phyloP scores from a whole-genome alignment of 805 yeast genomes.

The Wickerhamiella hasegawae region DNA sequence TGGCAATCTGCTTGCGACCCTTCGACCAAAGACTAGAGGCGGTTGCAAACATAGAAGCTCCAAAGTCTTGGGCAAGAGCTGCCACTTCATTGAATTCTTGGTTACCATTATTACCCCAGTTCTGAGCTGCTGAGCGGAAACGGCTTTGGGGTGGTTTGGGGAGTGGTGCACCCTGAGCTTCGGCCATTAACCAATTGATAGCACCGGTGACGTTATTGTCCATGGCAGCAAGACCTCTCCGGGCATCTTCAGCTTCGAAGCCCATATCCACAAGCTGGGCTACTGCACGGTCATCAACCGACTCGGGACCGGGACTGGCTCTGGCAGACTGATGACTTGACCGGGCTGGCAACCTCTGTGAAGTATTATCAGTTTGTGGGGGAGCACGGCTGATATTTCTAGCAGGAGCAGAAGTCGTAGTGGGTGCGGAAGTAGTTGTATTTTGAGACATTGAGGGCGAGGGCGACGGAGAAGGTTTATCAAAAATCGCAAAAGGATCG shows the following conservation, averaged over 20 bases:
- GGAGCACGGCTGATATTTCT: no score
- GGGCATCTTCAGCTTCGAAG: constrained; percentile 44
- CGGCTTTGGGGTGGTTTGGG: constrained; percentile 13
- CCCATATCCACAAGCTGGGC: constrained; percentile 75
- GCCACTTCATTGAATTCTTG: constrained; percentile 26
- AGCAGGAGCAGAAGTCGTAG: no score
- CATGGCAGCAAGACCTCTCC: constrained; percentile 35
- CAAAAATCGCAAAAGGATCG: no score
- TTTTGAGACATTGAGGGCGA: no score
- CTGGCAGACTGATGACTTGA: no score
- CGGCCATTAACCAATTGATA: constrained; percentile 46
- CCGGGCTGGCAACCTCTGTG: no score
- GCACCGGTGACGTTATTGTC: constrained; percentile 51
- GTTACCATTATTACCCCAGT: constrained; percentile 7
- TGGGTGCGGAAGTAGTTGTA: no score
- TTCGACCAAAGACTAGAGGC: constrained; percentile 44
- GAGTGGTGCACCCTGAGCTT: constrained; percentile 31
- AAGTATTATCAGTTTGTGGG: no score
- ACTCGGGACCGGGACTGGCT: constrained; percentile 2
- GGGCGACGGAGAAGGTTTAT: no score
- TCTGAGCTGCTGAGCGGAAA: constrained; percentile 3
- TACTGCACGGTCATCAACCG: constrained; percentile 22
- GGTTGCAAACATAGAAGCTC: constrained; percentile 38
- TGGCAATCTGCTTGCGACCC: constrained; percentile 43
- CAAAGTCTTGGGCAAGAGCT: constrained; percentile 34